These are phyloP conservation scores for Sungouiozyma intestinalis DNA, from an alignment of 805 yeast genomes.

Conservation along the genomic window DNA sequence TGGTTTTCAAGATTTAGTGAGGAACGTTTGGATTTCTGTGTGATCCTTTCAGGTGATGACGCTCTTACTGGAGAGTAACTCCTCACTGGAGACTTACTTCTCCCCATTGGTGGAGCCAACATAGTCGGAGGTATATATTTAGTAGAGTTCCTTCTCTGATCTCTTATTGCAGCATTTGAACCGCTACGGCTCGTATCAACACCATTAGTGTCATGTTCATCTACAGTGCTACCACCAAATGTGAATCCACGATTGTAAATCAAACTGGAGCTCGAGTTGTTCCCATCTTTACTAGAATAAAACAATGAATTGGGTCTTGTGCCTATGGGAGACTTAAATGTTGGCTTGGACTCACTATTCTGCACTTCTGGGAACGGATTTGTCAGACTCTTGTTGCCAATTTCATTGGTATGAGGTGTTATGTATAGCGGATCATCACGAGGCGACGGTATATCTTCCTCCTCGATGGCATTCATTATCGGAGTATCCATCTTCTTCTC, in stretches of 20 bases:
- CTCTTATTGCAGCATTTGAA: slow-evolving; percentile 5
- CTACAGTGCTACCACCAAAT: slow-evolving; percentile 20
- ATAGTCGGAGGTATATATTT: slow-evolving; percentile 26
- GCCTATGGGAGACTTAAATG: slow-evolving; percentile 14
- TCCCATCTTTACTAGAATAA: slow-evolving; percentile 22
- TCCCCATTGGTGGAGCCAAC: slow-evolving; percentile 23
- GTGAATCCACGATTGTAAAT: slow-evolving; percentile 24
- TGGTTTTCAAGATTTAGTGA: slow-evolving; percentile 21
- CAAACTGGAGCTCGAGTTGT: slow-evolving; percentile 27
- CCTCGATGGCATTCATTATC: slow-evolving; percentile 21
- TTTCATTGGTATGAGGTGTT: slow-evolving; percentile 6
- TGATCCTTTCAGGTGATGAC: slow-evolving; percentile 5
- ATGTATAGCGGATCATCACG: slow-evolving; percentile 7
- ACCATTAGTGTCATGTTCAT: background rate
- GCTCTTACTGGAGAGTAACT: slow-evolving; percentile 21
- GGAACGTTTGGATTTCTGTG: slow-evolving; percentile 8
- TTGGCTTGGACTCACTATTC: slow-evolving; percentile 3
- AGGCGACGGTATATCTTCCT: slow-evolving; percentile 18
- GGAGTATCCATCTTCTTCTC: slow-evolving; percentile 9
- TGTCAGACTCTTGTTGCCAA: slow-evolving; percentile 1
- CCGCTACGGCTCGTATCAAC: background rate
- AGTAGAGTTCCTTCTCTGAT: slow-evolving; percentile 18
- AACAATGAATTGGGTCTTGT: slow-evolving; percentile 15
- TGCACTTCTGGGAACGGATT: background rate
- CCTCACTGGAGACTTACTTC: slow-evolving; percentile 22